A percentile compares a stretch with the other conserved stretches of the same genome.
phyloP scores from a whole-genome alignment of 139 green algal species.

The Diplosphaera chodatii region DNA sequence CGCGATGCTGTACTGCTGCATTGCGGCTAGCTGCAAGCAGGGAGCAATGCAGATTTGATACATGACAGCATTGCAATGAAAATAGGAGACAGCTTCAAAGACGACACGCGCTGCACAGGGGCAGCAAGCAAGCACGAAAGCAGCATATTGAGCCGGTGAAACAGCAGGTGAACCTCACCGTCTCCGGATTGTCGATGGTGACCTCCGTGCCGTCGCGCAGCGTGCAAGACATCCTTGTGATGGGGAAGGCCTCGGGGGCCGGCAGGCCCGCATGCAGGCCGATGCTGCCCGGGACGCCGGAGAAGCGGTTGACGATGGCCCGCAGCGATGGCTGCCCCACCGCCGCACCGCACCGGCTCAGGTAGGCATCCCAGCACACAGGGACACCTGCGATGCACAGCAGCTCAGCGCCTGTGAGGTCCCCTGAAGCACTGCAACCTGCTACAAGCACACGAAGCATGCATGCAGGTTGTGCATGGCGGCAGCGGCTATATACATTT shows the following conservation, averaged over 20 bases:
- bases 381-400: background rate
- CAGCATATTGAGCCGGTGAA: no score
- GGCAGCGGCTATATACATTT: no score
- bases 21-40: conserved; percentile 17
- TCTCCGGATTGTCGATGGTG: conserved; percentile 17
- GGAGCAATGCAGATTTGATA: no score
- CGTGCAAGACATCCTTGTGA: conserved; percentile 22
- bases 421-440: no score
- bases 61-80: no score
- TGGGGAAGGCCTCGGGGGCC: conserved; percentile 26
- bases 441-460: no score
- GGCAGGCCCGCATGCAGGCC: conserved; percentile 45
- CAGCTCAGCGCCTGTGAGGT: no score
- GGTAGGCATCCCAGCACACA: conserved; percentile 1
- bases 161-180: no score
- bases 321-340: conserved; percentile 7
- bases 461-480: no score
- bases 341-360: conserved; percentile 8
- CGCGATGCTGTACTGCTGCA: conserved; percentile 41
- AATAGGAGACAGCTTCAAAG: no score
- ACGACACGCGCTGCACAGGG: no score
- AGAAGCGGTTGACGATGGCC: conserved; percentile 10
- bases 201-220: conserved; percentile 20
- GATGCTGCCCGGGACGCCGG: conserved; percentile 17
- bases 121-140: no score